These are phyloP conservation scores for Saccharomycopsis amapae DNA, from an alignment of 805 yeast species.

Conservation along the genomic window DNA sequence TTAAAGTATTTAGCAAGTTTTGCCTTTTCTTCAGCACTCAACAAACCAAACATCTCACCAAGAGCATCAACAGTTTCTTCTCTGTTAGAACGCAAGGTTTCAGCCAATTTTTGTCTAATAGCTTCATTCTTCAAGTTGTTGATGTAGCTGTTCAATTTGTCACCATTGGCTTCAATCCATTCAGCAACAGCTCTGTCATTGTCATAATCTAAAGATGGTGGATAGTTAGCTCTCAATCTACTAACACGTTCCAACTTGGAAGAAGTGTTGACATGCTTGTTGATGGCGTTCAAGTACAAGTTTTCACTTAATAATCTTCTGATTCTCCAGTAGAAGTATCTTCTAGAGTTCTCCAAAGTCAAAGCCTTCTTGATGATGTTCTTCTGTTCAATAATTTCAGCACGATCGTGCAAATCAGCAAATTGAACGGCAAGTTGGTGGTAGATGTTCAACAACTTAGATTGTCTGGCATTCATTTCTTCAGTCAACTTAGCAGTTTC, in stretches of 20 bases:
- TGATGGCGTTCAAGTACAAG: slow-evolving; percentile 69
- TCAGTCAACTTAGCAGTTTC: slow-evolving; percentile 59
- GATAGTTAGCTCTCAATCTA: slow-evolving; percentile 82
- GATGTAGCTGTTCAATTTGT: slow-evolving; percentile 50
- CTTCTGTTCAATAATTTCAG: slow-evolving; percentile 96
- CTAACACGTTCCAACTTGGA: slow-evolving; percentile 77
- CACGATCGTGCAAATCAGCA: slow-evolving; percentile 96
- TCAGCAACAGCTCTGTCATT: slow-evolving; percentile 72
- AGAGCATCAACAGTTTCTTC: slow-evolving; percentile 47
- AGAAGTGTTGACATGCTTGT: slow-evolving; percentile 51
- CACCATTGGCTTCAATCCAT: slow-evolving; percentile 80
- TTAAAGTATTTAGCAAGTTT: slow-evolving; percentile 25
- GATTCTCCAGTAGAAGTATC: slow-evolving; percentile 98
- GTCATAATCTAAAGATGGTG: slow-evolving; percentile 57
- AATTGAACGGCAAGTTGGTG: slow-evolving; percentile 90
- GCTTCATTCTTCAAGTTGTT: slow-evolving; percentile 60
- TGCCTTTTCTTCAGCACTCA: slow-evolving; percentile 49
- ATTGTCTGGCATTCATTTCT: slow-evolving; percentile 72
- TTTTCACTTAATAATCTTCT: slow-evolving; percentile 94
- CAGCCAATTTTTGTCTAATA: slow-evolving; percentile 57
- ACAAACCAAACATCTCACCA: slow-evolving; percentile 44
- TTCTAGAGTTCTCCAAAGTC: slow-evolving; percentile 81
- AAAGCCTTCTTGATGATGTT: slow-evolving; percentile 81
- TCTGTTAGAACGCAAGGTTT: slow-evolving; percentile 49
- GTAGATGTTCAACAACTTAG: slow-evolving; percentile 75